Conservation (phyloP, 2,329 filamentous ascomycete species). For the Ceratocystiopsis minuta region DNA sequence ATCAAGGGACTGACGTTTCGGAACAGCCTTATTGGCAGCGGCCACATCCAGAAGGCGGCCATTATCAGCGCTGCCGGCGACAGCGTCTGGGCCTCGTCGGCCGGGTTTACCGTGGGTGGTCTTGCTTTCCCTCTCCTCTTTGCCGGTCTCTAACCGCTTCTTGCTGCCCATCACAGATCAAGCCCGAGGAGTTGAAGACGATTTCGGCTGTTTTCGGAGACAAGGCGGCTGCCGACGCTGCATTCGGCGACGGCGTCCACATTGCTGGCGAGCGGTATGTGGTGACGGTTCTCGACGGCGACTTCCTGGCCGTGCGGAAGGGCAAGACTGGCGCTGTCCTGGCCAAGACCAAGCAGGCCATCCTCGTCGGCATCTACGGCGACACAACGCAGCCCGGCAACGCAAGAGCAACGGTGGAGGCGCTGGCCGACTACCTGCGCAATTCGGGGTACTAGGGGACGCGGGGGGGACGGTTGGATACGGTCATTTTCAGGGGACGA, state of each 20-base stretch:
- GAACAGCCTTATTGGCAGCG: conserved; percentile 57
- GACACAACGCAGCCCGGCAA: conserved; percentile 57
- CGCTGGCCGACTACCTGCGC: conserved; percentile 75
- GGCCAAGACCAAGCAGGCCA: conserved; percentile 73
- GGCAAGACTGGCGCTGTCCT: conserved; percentile 67
- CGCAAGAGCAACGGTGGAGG: conserved; percentile 61
- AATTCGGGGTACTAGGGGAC: conserved; percentile 50
- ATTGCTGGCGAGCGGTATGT: conserved; percentile 65
- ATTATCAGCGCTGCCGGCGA: conserved; percentile 70
- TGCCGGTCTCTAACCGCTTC: background rate
- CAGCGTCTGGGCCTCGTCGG: conserved; percentile 57
- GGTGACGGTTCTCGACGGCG: conserved; percentile 50
- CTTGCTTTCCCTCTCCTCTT: background rate
- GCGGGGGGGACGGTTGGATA: background rate
- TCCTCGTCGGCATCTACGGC: conserved; percentile 75
- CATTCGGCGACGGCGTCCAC: conserved; percentile 56
- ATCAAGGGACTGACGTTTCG: background rate
- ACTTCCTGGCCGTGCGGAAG: conserved; percentile 7
- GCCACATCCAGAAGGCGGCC: conserved; percentile 66
- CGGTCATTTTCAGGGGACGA: background rate
- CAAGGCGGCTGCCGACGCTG: conserved; percentile 37
- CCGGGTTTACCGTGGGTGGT: conserved; percentile 51
- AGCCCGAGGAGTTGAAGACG: conserved; percentile 39
- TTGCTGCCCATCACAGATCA: conserved; percentile 23
- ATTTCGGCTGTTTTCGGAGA: conserved; percentile 34